Evolutionary conservation across 768 basidiomycete species (phyloP), one percentile per base, ranked within the genome.

Genomic region (Sistotremastrum suecicum): DNA sequence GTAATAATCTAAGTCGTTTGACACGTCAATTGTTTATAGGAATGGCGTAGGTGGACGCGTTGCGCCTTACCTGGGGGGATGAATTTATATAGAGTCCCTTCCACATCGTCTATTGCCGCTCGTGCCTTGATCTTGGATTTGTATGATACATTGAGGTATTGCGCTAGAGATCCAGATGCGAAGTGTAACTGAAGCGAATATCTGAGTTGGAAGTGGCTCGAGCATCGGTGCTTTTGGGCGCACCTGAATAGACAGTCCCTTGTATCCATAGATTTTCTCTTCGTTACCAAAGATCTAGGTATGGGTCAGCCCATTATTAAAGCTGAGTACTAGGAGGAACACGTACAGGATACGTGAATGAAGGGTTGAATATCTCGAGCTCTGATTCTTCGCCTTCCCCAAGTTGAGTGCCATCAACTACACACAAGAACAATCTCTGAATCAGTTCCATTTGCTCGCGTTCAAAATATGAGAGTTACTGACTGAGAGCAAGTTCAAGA

Each of bases 231-330:
- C 20, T 20, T 20, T 20, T 20, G 20, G 41, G 63, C 79, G 50
- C 57, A 95, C 91, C 58, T 94, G 78, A 54, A 98, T 81, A 30
- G 72, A 60, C 34, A 99, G 70, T 56, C 81, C 81, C 50, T 78
- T 73, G 64, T 95, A 98, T 2, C 94, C 94, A 59, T 94, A 97
- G 46, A 98, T 82, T 65, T 81, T 91, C 65, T 99, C 91, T 44
- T 94, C 85, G 55, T 97, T 89, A 44, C 94, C 94, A 58, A 80
- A 97, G 56, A 99, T 91, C 86, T 89, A 38, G 11, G 41, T 33
- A 37, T 12, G 29, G 12, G 31, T 8, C 7, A 12, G 9, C 36
- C n/a, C 34, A 6, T 43, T 38, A 49, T n/a, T 28, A 11, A 33
- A 20, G 41, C 36, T 34, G 28, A 20, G 30, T 40, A 28, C 36